A percentile compares a stretch with the other conserved stretches of the same genome.
These are phyloP conservation scores for Aristolochia fimbriata DNA, from an alignment of 164 flowering plant genomes.

Conservation along the genomic window DNA sequence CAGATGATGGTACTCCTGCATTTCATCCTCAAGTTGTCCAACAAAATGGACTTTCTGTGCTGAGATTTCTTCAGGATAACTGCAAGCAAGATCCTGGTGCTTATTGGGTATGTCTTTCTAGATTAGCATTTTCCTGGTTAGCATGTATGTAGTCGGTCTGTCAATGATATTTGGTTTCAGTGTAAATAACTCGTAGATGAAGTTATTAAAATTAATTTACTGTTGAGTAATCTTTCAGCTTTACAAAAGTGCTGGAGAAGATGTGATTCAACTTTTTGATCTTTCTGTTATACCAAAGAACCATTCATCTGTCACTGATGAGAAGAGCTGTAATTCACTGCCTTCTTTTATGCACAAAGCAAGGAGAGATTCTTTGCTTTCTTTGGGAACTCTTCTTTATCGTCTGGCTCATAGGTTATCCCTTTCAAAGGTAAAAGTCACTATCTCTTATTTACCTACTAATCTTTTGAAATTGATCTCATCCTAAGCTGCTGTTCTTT, in stretches of 20 bases:
- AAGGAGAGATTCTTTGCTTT: slow-evolving; percentile 66
- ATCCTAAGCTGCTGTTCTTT: slow-evolving; percentile 7
- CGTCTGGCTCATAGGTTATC: slow-evolving; percentile 91
- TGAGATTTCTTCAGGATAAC: slow-evolving; percentile 90
- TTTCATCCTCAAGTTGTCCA: slow-evolving; percentile 96
- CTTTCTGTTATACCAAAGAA: slow-evolving; percentile 63
- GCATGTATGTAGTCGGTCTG: background rate
- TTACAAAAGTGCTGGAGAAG: slow-evolving; percentile 90
- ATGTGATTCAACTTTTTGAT: slow-evolving; percentile 93
- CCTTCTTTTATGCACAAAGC: slow-evolving; percentile 61
- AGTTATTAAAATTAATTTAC: background rate
- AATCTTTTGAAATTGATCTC: background rate
- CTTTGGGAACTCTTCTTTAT: slow-evolving; percentile 78
- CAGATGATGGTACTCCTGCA: slow-evolving; percentile 92
- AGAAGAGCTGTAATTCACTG: slow-evolving; percentile 44
- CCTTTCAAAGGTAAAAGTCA: slow-evolving; percentile 57
- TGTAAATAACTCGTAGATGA: no score
- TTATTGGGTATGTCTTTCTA: slow-evolving; percentile 65
- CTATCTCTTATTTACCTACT: background rate
- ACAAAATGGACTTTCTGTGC: slow-evolving; percentile 92
- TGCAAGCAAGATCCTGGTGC: slow-evolving; percentile 99
- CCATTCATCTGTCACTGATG: slow-evolving; percentile 43
- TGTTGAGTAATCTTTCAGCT: slow-evolving; percentile 34
- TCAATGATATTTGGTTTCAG: no score
- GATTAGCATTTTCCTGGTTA: background rate